phyloP scores from a whole-genome alignment of 495 filamentous ascomycete genomes.

The Astrothelium macrocarpum region DNA sequence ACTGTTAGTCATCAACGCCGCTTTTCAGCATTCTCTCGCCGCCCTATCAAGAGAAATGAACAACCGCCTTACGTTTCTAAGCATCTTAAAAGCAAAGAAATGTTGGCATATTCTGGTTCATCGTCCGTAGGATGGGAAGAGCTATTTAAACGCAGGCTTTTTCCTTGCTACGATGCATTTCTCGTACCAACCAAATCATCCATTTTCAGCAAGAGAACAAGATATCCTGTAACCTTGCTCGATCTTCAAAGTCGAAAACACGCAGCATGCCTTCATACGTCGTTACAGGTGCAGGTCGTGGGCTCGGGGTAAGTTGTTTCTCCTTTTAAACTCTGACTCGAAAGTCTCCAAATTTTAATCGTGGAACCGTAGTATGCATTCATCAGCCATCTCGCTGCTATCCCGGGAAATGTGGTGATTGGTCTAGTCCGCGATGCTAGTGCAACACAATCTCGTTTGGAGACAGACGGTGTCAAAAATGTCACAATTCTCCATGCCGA shows the following conservation, averaged over 20 bases:
- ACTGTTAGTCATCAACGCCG: too few species aligned
- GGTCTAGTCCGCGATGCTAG: slow-evolving; percentile 16
- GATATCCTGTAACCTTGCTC: too few species aligned
- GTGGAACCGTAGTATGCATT: slow-evolving; percentile 16
- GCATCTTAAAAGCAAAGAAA: too few species aligned
- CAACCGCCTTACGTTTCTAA: too few species aligned
- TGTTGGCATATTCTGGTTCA: too few species aligned
- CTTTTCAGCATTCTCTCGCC: too few species aligned
- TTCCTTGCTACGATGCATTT: too few species aligned
- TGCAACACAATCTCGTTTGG: slow-evolving; percentile 9
- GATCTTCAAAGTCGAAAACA: not conserved
- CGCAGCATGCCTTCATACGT: slow-evolving; percentile 42
- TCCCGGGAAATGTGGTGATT: slow-evolving; percentile 19
- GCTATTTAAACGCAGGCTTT: too few species aligned
- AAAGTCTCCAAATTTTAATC: not conserved
- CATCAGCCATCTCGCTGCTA: slow-evolving; percentile 11
- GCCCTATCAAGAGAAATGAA: too few species aligned
- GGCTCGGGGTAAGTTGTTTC: slow-evolving; percentile 32
- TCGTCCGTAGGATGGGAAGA: too few species aligned
- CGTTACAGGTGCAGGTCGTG: slow-evolving; percentile 48
- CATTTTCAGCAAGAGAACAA: too few species aligned
- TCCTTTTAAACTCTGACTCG: not conserved
- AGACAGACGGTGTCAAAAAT: slow-evolving; percentile 19
- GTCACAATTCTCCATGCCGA: slow-evolving; percentile 21
- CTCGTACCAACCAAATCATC: too few species aligned